Percentiles rank a stretch among this genome's conserved stretches.
Conservation (phyloP, 805 yeast species). For the Candida krabiensis region DNA sequence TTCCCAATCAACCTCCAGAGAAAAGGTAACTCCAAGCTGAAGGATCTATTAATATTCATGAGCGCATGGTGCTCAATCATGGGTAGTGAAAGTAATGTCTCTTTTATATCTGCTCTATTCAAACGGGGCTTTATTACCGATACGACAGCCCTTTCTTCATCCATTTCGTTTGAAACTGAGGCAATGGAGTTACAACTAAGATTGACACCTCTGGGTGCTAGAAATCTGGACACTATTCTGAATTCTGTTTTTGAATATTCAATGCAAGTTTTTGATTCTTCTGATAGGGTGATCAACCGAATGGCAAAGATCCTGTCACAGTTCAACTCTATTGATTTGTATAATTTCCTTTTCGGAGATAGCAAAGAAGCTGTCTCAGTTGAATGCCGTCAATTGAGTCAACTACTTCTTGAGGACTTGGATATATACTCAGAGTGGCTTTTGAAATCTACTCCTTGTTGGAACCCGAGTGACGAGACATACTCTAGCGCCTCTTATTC, state of each 20-base stretch:
- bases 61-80: slow-evolving; percentile 55
- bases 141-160: slow-evolving; percentile 38
- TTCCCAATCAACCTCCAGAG: slow-evolving; percentile 32
- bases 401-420: slow-evolving; percentile 39
- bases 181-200: slow-evolving; percentile 48
- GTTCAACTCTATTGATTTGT: slow-evolving; percentile 43
- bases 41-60: slow-evolving; percentile 32
- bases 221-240: slow-evolving; percentile 36
- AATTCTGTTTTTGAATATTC: slow-evolving; percentile 34
- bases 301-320: slow-evolving; percentile 48
- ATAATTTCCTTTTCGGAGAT: slow-evolving; percentile 46
- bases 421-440: slow-evolving; percentile 37
- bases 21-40: slow-evolving; percentile 11
- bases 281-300: slow-evolving; percentile 16
- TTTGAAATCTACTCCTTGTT: slow-evolving; percentile 40
- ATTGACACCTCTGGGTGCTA: slow-evolving; percentile 48
- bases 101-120: slow-evolving; percentile 45
- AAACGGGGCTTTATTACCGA: slow-evolving; percentile 35
- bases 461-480: slow-evolving; percentile 21
- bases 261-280: slow-evolving; percentile 14
- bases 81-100: slow-evolving; percentile 60
- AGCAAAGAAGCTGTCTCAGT: slow-evolving; percentile 40
- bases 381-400: slow-evolving; percentile 46
- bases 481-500: slow-evolving; percentile 34
- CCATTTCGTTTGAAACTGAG: slow-evolving; percentile 17